Conservation (phyloP, 2,329 filamentous ascomycete genomes). For the Epichloe gansuensis region DNA sequence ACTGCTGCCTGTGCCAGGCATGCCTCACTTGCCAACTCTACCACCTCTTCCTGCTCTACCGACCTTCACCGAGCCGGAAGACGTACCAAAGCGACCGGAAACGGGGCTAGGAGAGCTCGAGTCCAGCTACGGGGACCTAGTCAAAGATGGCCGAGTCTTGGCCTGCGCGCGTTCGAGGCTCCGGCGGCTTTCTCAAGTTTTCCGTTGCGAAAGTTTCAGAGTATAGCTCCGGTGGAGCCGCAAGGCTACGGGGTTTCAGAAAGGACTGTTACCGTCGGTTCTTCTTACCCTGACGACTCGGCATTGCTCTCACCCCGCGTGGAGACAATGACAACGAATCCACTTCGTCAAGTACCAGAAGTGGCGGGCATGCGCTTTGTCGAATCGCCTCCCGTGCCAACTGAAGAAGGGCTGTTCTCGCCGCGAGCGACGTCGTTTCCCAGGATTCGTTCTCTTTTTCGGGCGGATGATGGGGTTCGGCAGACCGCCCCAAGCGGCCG, state of each 20-base stretch:
- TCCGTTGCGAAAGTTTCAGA: constrained; percentile 4
- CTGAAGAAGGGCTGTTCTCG: constrained; percentile 41
- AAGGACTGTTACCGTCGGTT: constrained; percentile 24
- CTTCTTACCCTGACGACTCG: constrained; percentile 31
- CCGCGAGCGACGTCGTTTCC: constrained; percentile 38
- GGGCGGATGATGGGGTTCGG: constrained; percentile 33
- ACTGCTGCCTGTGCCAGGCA: neutral
- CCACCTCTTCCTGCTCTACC: constrained; percentile 5
- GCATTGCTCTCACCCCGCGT: constrained; percentile 59
- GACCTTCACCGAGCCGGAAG: neutral
- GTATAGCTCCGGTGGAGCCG: constrained; percentile 2
- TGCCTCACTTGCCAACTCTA: neutral
- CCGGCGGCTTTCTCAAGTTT: constrained; percentile 6
- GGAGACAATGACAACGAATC: constrained; percentile 61
- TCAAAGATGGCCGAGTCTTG: constrained; percentile 26
- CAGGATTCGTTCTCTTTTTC: constrained; percentile 41
- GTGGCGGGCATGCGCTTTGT: constrained; percentile 39
- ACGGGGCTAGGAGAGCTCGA: constrained; percentile 16
- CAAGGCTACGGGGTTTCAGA: constrained; percentile 15
- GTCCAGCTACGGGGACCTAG: constrained; percentile 5
- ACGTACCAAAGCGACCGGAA: constrained; percentile 21
- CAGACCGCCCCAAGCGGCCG: constrained; percentile 38
- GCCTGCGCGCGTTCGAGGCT: constrained; percentile 11
- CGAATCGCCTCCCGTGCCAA: constrained; percentile 39
- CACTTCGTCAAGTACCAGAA: constrained; percentile 38